Conservation (phyloP, 202 grass and related monocot genomes). For the Tripidium arundinaceum region DNA sequence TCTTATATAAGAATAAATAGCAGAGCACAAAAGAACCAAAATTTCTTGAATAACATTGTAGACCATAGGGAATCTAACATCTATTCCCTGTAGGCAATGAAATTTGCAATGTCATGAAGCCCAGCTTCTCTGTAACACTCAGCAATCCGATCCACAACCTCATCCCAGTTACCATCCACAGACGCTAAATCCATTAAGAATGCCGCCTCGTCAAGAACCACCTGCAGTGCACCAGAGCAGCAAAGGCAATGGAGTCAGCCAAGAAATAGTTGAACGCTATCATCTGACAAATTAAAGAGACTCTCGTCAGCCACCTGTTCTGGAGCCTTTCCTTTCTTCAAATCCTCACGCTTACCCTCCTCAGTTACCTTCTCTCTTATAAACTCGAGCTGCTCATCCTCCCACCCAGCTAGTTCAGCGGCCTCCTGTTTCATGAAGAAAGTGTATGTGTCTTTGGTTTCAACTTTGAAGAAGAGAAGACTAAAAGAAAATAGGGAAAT, state of each 20-base stretch:
- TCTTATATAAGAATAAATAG: not conserved
- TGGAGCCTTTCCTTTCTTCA: conserved; percentile 94
- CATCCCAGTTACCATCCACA: conserved; percentile 79
- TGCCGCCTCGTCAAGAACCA: conserved; percentile 84
- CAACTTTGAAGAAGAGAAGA: not conserved
- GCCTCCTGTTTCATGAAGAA: conserved; percentile 54
- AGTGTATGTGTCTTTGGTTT: not conserved
- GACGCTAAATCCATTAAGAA: conserved; percentile 90
- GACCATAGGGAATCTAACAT: not conserved
- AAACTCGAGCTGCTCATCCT: conserved; percentile 96
- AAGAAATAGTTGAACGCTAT: not conserved
- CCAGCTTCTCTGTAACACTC: conserved; percentile 78
- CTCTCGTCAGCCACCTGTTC: conserved; percentile 47
- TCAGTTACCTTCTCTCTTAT: conserved; percentile 84
- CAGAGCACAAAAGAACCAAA: not conserved
- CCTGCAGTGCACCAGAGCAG: conserved; percentile 31
- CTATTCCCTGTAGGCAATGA: conserved; percentile 72
- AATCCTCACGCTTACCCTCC: conserved; percentile 74
- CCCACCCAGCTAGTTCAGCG: conserved; percentile 90
- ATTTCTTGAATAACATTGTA: not conserved
- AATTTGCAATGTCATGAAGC: conserved; percentile 69
- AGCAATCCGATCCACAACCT: conserved; percentile 65
- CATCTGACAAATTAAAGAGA: not conserved
- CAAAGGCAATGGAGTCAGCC: not conserved
- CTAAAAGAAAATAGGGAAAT: not conserved